Evolutionary conservation across 257 asterid genomes (phyloP), one percentile per base, ranked within the genome.

Genomic region (Phtheirospermum japonicum): DNA sequence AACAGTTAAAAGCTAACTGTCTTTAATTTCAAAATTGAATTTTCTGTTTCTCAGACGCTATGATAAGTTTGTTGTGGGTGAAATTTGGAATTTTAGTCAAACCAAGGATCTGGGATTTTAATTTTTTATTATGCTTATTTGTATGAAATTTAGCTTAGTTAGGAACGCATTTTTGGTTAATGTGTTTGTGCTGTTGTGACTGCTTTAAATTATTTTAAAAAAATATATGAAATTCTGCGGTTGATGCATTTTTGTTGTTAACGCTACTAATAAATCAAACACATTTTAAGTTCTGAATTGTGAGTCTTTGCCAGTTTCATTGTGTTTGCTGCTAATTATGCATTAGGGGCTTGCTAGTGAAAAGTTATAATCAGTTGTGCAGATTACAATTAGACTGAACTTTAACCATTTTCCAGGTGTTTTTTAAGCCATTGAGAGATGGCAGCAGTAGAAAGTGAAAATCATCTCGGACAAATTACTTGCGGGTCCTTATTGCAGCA

Each of bases 401-500:
- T 61, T 40, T 63, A 26, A 43, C 19, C 2, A 7, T 61, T 72
- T 58, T 7, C 3, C 36, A 70, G 70, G 77, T n/a, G n/a, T 63
- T 61, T 63, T 63, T 70, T 17, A 23, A 70, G 71, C 39, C 48
- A 55, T 58, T 67, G 73, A 62, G 73, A 75, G 74, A 90, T 90
- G 97, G 94, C 90, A 71, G 83, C 71, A 12, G 73, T 58, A 54
- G 96, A 83, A 67, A 78, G 78, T 63, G 85, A 82, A 69, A 69
- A 74, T 71, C 85, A 73, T 75, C 75, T 19, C 42, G 87, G 84
- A 58, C 87, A 87, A 66, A 75, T 84, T 59, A 74, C 95, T 9
- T 90, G 97, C 31, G 96, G 93, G 59, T 82, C 95, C 59, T 75
- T 90, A 75, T 80, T 90, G 67, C 86, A 87, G 77, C 86, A 88